These are phyloP conservation scores for Lenzites betulinus DNA, from an alignment of 768 basidiomycete genomes.

Conservation along the genomic window DNA sequence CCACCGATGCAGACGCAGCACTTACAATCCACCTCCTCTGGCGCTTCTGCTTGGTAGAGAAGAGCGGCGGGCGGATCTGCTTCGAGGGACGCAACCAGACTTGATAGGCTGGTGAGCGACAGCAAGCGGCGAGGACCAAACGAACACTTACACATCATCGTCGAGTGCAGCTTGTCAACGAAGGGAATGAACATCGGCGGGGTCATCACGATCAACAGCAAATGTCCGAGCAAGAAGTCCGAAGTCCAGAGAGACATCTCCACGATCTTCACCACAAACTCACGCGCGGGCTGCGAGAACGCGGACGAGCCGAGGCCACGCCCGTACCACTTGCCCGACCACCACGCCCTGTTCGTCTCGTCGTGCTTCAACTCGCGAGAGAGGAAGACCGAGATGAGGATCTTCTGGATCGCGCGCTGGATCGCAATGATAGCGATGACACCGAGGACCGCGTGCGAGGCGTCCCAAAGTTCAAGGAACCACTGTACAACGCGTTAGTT, in stretches of 20 bases:
- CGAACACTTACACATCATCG: constrained; percentile 76
- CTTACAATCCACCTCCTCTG: constrained; percentile 88
- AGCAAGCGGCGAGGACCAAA: constrained; percentile 9
- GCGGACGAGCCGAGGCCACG: constrained; percentile 89
- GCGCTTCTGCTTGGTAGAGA: constrained; percentile 91
- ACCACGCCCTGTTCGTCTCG: constrained; percentile 98
- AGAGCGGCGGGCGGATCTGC: constrained; percentile 90
- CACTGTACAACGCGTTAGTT: constrained; percentile 52
- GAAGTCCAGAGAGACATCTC: constrained; percentile 97
- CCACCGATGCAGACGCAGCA: constrained; percentile 17
- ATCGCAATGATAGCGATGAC: constrained; percentile 87
- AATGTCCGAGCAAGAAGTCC: constrained; percentile 86
- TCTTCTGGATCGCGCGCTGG: constrained; percentile 91
- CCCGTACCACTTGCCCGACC: constrained; percentile 99
- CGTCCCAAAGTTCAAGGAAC: constrained; percentile 96
- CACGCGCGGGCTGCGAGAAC: constrained; percentile 93
- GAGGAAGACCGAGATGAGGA: constrained; percentile 90
- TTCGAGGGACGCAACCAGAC: constrained; percentile 96
- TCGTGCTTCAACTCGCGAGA: constrained; percentile 99
- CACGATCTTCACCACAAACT: constrained; percentile 97
- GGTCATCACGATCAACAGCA: constrained; percentile 86
- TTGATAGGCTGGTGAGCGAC: constrained; percentile 32
- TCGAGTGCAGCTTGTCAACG: constrained; percentile 87
- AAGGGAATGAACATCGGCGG: constrained; percentile 85
- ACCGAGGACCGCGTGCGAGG: constrained; percentile 94